Conservation (phyloP, 1,284 basidiomycete genomes). For the Moesziomyces sp. region DNA sequence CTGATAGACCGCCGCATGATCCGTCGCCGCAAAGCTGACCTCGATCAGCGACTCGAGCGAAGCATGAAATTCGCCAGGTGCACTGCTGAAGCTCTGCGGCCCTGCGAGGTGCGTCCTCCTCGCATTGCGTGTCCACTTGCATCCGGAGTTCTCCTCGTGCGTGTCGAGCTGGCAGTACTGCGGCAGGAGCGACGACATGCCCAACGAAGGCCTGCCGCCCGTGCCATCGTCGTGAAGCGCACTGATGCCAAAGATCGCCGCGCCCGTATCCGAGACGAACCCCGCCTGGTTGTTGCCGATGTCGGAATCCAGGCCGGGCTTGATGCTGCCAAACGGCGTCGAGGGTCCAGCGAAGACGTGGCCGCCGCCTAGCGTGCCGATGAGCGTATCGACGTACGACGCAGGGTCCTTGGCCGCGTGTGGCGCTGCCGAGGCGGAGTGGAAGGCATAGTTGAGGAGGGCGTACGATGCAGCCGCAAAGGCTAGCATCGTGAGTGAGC, state of each 20-base stretch:
- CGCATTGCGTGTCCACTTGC: constrained; percentile 23
- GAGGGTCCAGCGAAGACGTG: constrained; percentile 40
- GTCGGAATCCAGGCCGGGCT: constrained; percentile 36
- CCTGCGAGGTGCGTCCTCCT: constrained; percentile 10
- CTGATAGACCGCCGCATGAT: constrained; percentile 34
- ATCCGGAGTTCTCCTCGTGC: constrained; percentile 11
- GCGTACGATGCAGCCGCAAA: not conserved
- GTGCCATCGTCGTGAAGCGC: constrained; percentile 42
- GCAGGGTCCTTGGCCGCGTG: constrained; percentile 14
- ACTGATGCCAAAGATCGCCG: constrained; percentile 30
- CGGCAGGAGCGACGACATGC: constrained; percentile 36
- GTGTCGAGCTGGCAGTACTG: constrained; percentile 37
- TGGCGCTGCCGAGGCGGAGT: not conserved
- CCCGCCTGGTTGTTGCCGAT: constrained; percentile 29
- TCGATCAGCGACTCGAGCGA: constrained; percentile 11
- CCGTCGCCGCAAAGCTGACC: constrained; percentile 14
- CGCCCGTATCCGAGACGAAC: constrained; percentile 29
- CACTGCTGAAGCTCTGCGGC: constrained; percentile 3
- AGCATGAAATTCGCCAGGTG: constrained; percentile 18
- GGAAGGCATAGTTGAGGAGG: no score
- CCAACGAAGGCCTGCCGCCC: constrained; percentile 25
- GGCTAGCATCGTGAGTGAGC: not conserved
- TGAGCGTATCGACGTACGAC: constrained; percentile 25
- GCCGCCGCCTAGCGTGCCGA: constrained; percentile 41
- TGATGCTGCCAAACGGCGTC: constrained; percentile 38